A percentile compares a stretch with the other conserved stretches of the same genome.
Evolutionary conservation across 2,329 filamentous ascomycete species (phyloP).

Genomic region (Monosporascus sp.): DNA sequence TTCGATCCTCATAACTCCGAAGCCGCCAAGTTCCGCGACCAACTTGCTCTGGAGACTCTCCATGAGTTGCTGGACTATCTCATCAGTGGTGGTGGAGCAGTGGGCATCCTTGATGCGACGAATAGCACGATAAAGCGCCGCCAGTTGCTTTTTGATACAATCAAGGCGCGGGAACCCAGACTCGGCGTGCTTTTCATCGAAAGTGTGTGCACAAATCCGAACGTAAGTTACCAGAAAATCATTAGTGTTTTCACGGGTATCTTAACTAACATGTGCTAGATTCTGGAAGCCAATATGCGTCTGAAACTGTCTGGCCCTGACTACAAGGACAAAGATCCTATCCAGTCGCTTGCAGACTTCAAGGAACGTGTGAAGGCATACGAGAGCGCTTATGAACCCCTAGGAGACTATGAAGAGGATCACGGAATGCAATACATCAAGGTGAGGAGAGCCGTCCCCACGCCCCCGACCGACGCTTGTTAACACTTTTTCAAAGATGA

Average conservation of each 20-base stretch:
- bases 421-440: slow-evolving; percentile 92
- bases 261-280: slow-evolving; percentile 28
- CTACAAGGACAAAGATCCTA: slow-evolving; percentile 89
- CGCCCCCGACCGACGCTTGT: slow-evolving; percentile 1
- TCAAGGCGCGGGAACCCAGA: slow-evolving; percentile 76
- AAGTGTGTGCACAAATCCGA: slow-evolving; percentile 82
- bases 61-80: slow-evolving; percentile 92
- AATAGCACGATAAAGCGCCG: slow-evolving; percentile 90
- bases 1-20: slow-evolving; percentile 86
- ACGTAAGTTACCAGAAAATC: slow-evolving; percentile 33
- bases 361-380: slow-evolving; percentile 88
- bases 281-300: slow-evolving; percentile 95
- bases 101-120: slow-evolving; percentile 94
- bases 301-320: slow-evolving; percentile 93
- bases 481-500: slow-evolving; percentile 56
- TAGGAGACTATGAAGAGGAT: slow-evolving; percentile 86
- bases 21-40: slow-evolving; percentile 79
- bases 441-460: slow-evolving; percentile 30
- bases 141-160: slow-evolving; percentile 75
- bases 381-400: slow-evolving; percentile 85
- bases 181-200: slow-evolving; percentile 93
- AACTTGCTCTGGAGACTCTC: slow-evolving; percentile 85
- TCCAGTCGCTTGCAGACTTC: slow-evolving; percentile 81
- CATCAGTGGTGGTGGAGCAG: slow-evolving; percentile 72
- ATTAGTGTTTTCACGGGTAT: neutral